Evolutionary conservation across 169 alveolate genomes (phyloP), one percentile per base, ranked within the genome.

Genomic region (Cryptosporidium baileyi): DNA sequence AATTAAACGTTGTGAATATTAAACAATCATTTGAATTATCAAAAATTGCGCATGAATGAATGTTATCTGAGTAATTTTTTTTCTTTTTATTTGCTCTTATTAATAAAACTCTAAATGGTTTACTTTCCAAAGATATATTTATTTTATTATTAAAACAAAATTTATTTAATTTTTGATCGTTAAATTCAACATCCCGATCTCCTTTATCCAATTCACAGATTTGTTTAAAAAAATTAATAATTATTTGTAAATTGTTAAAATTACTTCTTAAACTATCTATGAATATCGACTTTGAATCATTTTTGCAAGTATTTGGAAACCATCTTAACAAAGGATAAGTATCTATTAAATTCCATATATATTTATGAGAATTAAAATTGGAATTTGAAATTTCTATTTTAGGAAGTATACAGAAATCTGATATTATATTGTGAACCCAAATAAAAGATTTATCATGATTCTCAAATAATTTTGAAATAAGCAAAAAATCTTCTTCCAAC

Each of bases 271-370:
- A 54, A 7, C 36, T 51, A 17, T 74, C 85, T n/a, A 74, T 57
- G 24, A 36, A 54, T 19, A 74, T 57, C 11, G 85, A 74, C 24
- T 47, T 65, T 13, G 32, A 15, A 6, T 19, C 17, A 30, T 15
- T 38, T 5, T 19, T 11, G 19, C 45, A 45, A 4, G 44, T 65
- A 47, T 65, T 65, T 34, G 85, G 85, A 15, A 54, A 74, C 85
- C 85, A 74, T 41, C 85, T 74, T 9, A 74, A 41, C 9, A 74
- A 40, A 8, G 85, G 85, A 74, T 74, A 74, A 6, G 60, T 57
- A 36, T 74, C 85, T 30, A 74, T 74, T 26, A 74, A 54, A 36
- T 74, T 74, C 85, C 85, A 74, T n/a, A 74, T 54, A 34, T 38
- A 74, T 17, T 60, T 47, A 57, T 17, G 11, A 6, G 3, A 3